These are phyloP conservation scores for Colletotrichum eremochloae DNA, from an alignment of 2,329 filamentous ascomycete genomes.

Conservation along the genomic window DNA sequence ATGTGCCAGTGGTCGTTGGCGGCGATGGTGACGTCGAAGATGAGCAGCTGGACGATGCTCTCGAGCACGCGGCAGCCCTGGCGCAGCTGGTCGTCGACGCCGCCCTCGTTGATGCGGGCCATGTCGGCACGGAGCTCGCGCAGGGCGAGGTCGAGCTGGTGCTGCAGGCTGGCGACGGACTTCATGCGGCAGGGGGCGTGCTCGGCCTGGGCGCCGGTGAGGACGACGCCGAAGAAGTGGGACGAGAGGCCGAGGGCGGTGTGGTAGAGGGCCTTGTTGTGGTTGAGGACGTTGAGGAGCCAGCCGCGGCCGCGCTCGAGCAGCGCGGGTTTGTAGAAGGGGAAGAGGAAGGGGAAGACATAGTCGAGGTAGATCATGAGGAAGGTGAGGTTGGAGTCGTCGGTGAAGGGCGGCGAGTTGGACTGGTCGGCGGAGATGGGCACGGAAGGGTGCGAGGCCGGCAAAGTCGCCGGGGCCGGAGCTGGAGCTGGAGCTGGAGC, in stretches of 20 bases:
- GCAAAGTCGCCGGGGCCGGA: not conserved
- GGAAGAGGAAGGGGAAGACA: slow-evolving; percentile 73
- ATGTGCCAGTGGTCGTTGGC: slow-evolving; percentile 63
- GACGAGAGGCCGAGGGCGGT: slow-evolving; percentile 68
- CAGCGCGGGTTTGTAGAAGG: slow-evolving; percentile 70
- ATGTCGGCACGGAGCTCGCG: slow-evolving; percentile 60
- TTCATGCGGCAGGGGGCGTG: slow-evolving; percentile 38
- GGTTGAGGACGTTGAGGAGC: slow-evolving; percentile 69
- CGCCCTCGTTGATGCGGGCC: slow-evolving; percentile 51
- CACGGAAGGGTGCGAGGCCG: not conserved
- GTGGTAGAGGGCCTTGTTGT: slow-evolving; percentile 70
- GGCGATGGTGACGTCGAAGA: slow-evolving; percentile 63
- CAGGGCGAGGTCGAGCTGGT: slow-evolving; percentile 60
- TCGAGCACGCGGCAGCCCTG: slow-evolving; percentile 60
- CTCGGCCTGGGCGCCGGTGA: slow-evolving; percentile 49
- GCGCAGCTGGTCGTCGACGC: slow-evolving; percentile 48
- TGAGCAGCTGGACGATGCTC: slow-evolving; percentile 66
- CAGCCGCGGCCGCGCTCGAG: slow-evolving; percentile 71
- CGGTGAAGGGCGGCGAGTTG: slow-evolving; percentile 23
- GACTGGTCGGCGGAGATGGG: not conserved
- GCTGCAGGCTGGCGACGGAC: slow-evolving; percentile 54
- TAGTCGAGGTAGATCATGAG: slow-evolving; percentile 73
- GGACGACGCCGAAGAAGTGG: slow-evolving; percentile 67
- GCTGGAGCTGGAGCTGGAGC: not conserved
- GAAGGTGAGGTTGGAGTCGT: slow-evolving; percentile 52